phyloP scores from a whole-genome alignment of 768 basidiomycete genomes.

The Naganishia antarctica region DNA sequence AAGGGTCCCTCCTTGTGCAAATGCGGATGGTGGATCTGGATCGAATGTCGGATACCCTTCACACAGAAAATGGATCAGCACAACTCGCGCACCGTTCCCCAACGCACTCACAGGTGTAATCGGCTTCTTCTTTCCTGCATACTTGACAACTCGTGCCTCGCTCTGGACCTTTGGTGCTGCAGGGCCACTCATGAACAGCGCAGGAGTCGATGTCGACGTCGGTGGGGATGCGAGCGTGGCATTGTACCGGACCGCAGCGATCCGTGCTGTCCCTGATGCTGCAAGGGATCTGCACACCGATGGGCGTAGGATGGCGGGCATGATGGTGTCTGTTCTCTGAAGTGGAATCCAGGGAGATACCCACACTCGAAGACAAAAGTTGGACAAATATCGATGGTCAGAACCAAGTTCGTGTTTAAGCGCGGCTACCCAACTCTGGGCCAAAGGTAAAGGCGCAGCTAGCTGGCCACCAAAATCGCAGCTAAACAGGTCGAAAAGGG shows the following conservation, averaged over 20 bases:
- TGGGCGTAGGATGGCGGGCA: conserved; percentile 4
- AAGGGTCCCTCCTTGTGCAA: conserved; percentile 81
- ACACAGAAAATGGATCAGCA: neutral
- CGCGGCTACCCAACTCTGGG: no score
- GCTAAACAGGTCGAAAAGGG: no score
- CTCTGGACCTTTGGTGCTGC: conserved; percentile 28
- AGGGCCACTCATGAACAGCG: conserved; percentile 31
- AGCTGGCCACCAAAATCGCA: no score
- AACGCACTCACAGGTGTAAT: conserved; percentile 27
- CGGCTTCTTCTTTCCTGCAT: conserved; percentile 45
- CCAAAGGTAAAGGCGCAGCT: no score
- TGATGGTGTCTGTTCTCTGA: neutral
- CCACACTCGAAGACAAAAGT: no score
- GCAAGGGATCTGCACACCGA: neutral
- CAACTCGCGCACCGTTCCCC: neutral
- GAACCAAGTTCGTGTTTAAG: no score
- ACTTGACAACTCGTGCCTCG: conserved; percentile 38
- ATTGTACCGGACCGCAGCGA: neutral
- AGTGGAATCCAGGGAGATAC: neutral
- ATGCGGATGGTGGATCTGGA: conserved; percentile 74
- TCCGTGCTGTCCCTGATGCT: neutral
- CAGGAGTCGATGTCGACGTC: neutral
- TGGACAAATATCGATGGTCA: no score
- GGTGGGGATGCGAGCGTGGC: conserved; percentile 2
- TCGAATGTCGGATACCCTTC: conserved; percentile 70